phyloP scores from a whole-genome alignment of 495 filamentous ascomycete species.

The Cudoniella acicularis region DNA sequence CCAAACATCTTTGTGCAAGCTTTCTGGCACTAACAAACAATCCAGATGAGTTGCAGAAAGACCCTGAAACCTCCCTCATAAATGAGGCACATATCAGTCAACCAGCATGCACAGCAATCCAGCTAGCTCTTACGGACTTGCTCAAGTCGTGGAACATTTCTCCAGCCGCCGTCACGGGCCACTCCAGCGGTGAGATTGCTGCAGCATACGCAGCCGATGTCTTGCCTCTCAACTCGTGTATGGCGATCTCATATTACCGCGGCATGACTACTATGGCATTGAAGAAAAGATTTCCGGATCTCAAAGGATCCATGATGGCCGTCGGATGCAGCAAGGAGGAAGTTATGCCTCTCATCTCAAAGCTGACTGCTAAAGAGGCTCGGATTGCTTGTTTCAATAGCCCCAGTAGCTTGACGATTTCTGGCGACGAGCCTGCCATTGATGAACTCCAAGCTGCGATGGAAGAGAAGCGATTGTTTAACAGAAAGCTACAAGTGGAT shows the following conservation, averaged over 20 bases:
- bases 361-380: slow-evolving; percentile 13
- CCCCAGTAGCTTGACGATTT: slow-evolving; percentile 56
- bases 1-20: not conserved
- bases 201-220: slow-evolving; percentile 50
- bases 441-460: slow-evolving; percentile 43
- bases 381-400: slow-evolving; percentile 54
- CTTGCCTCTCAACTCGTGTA: slow-evolving; percentile 31
- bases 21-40: not conserved
- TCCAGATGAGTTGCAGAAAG: slow-evolving; percentile 30
- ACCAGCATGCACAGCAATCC: slow-evolving; percentile 51
- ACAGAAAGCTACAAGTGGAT: slow-evolving; percentile 51
- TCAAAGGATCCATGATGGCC: slow-evolving; percentile 49
- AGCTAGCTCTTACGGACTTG: slow-evolving; percentile 52
- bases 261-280: slow-evolving; percentile 18
- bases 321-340: slow-evolving; percentile 45
- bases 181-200: slow-evolving; percentile 65
- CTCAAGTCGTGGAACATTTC: slow-evolving; percentile 45
- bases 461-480: slow-evolving; percentile 45
- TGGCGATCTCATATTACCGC: slow-evolving; percentile 50
- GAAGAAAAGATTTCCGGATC: slow-evolving; percentile 8
- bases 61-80: slow-evolving; percentile 27
- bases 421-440: slow-evolving; percentile 48
- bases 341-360: slow-evolving; percentile 33
- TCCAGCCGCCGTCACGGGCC: slow-evolving; percentile 40
- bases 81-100: slow-evolving; percentile 48